phyloP scores from a whole-genome alignment of 257 asterid species.

The Osmanthus fragrans region DNA sequence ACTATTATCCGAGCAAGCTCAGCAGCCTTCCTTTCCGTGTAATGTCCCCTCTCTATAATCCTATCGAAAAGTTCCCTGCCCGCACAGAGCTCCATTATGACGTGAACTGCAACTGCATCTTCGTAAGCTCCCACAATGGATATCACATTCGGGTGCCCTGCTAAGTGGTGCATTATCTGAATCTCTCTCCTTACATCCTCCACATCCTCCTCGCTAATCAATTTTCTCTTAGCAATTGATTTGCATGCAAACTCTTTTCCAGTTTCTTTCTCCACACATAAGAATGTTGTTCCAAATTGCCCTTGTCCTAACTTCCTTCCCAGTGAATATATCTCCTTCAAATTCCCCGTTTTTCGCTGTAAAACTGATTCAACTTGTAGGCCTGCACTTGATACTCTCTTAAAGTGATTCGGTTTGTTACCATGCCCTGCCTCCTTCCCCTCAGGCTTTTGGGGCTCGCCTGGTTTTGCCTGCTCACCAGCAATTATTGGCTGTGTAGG shows the following conservation, averaged over 20 bases:
- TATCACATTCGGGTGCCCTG: constrained; percentile 50
- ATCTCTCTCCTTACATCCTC: constrained; percentile 59
- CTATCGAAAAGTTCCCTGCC: constrained; percentile 59
- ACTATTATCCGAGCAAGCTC: constrained; percentile 48
- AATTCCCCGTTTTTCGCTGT: constrained; percentile 40
- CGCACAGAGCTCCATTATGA: constrained; percentile 51
- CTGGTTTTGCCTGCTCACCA: constrained; percentile 24
- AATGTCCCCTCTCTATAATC: constrained; percentile 53
- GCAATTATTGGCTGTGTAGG: constrained; percentile 46
- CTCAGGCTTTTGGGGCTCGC: constrained; percentile 23
- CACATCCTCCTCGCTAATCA: constrained; percentile 48
- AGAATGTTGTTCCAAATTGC: constrained; percentile 50
- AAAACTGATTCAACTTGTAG: constrained; percentile 43
- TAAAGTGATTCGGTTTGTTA: constrained; percentile 28
- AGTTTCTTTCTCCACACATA: constrained; percentile 41
- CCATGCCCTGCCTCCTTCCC: constrained; percentile 22
- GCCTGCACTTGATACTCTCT: constrained; percentile 44
- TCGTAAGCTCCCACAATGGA: constrained; percentile 50
- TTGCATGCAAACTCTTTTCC: constrained; percentile 48
- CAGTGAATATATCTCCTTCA: constrained; percentile 37
- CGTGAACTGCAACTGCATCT: constrained; percentile 49
- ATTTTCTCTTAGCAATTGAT: constrained; percentile 51
- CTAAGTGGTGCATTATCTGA: constrained; percentile 55
- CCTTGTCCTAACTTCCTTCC: constrained; percentile 53
- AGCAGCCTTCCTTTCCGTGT: constrained; percentile 49